These are phyloP conservation scores for Colletotrichum sp. DNA, from an alignment of 2,329 filamentous ascomycete species.

Conservation along the genomic window DNA sequence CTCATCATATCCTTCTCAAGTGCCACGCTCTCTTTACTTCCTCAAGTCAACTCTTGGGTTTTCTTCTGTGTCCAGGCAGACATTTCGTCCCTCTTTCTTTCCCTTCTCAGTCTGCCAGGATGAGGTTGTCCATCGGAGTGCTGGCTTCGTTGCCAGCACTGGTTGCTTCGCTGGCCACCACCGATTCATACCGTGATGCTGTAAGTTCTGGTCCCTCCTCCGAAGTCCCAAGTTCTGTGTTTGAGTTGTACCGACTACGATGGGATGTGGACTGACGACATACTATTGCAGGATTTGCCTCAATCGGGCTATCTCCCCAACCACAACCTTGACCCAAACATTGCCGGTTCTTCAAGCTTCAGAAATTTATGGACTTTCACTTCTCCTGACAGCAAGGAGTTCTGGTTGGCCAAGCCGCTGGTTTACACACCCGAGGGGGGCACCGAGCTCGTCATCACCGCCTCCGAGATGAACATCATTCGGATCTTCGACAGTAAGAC, in stretches of 20 bases:
- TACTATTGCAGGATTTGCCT: constrained; percentile 27
- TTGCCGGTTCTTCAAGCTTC: constrained; percentile 36
- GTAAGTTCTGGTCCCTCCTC: constrained; percentile 1
- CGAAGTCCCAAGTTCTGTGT: neutral
- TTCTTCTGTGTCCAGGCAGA: neutral
- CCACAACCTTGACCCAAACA: constrained; percentile 47
- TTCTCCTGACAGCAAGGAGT: constrained; percentile 11
- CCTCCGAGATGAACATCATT: constrained; percentile 42
- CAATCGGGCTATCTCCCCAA: constrained; percentile 43
- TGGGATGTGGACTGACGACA: neutral
- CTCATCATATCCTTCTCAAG: neutral
- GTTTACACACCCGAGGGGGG: constrained; percentile 43
- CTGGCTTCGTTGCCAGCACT: constrained; percentile 22
- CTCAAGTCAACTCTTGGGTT: neutral
- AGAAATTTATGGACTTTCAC: constrained; percentile 37
- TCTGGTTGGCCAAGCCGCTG: constrained; percentile 41
- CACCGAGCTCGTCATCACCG: constrained; percentile 40
- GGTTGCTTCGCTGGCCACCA: constrained; percentile 17
- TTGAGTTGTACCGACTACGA: neutral
- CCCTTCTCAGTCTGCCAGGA: neutral
- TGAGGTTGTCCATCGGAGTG: constrained; percentile 17
- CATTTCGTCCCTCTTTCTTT: neutral
- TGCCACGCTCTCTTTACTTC: neutral
- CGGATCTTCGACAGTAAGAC: constrained; percentile 45
- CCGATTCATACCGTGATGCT: constrained; percentile 22